Percentiles rank a stretch among this genome's conserved stretches.
These are phyloP conservation scores for Prunus kanzakura DNA, from an alignment of 306 rosid species.

Conservation along the genomic window DNA sequence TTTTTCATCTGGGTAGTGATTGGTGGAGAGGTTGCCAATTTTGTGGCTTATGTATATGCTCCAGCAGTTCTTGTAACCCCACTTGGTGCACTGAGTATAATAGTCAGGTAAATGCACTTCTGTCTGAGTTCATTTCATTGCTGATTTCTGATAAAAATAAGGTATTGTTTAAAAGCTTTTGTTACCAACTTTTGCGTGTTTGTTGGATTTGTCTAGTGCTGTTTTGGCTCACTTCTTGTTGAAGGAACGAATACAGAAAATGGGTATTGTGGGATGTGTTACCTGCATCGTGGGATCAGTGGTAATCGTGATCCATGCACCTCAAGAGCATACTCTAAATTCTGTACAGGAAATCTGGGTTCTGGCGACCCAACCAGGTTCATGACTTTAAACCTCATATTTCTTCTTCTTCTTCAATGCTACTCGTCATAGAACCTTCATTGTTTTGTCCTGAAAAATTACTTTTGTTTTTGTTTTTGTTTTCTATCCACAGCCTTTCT, in stretches of 20 bases:
- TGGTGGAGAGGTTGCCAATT: conserved; percentile 84
- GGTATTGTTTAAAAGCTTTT: neutral
- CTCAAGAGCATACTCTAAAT: conserved; percentile 69
- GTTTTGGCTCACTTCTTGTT: conserved; percentile 89
- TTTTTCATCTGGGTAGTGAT: conserved; percentile 58
- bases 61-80: conserved; percentile 97
- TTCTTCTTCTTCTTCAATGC: neutral
- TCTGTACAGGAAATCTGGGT: conserved; percentile 84
- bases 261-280: conserved; percentile 87
- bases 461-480: conserved; percentile 10
- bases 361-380: conserved; percentile 89
- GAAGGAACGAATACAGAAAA: conserved; percentile 67
- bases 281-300: conserved; percentile 88
- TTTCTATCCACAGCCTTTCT: conserved; percentile 57
- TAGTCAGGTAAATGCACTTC: conserved; percentile 60
- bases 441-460: conserved; percentile 2
- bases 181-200: conserved; percentile 22
- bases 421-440: neutral
- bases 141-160: neutral
- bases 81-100: conserved; percentile 92
- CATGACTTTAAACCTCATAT: conserved; percentile 2
- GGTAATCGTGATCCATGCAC: conserved; percentile 92
- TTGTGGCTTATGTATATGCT: conserved; percentile 89
- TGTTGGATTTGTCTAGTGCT: conserved; percentile 49
- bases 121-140: conserved; percentile 6